Evolutionary conservation across 192 early-diverging fungal genomes (phyloP), one percentile per base, ranked within the genome.

Genomic region (Funneliformis mosseae): DNA sequence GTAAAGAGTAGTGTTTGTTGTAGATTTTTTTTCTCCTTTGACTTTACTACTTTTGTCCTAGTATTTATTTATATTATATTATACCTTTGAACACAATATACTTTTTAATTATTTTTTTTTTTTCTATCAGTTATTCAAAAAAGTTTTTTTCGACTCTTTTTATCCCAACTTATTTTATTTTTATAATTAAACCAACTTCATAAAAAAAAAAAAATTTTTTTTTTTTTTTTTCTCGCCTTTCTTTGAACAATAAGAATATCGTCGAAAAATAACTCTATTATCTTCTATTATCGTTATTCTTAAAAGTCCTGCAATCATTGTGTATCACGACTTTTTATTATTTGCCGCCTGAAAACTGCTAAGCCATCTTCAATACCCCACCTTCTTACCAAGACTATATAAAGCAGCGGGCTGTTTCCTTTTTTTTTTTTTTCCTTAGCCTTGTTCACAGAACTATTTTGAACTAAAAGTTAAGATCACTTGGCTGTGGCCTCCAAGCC

Each of bases 401-500:
- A 70, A 43, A 70, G 68, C 2, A 70, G 68, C 21, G 6, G 1
- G 10, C 9, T n/a, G 14, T 42, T 50, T 74, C 14, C 50, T 50
- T 50, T 16, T 27, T 25, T 0, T 67, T 33, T 67, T 38, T 25
- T 38, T 67, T 67, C 27, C 8, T 33, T 33, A 67, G 14, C 46
- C 38, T 74, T 50, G n/a, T 50, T 25, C 46, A 48, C 70, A 9
- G 39, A 43, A 72, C 25, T 14, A 67, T 42, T 33, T 42, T 42
- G 68, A 43, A 70, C 38, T n/a, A 42, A 43, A 38, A 9, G 43
- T 9, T n/a, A 45, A 45, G 43, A 69, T 43, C 18, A 10, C 38
- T 70, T 70, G 68, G 68, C 73, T 55, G 73, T 74, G 73, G 43
- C 55, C 28, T 55, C n/a, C 12, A 43, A 71, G 69, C 69, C 42